These are phyloP conservation scores for Sporothrix pseudoabietina DNA, from an alignment of 2,329 filamentous ascomycete species.

Conservation along the genomic window DNA sequence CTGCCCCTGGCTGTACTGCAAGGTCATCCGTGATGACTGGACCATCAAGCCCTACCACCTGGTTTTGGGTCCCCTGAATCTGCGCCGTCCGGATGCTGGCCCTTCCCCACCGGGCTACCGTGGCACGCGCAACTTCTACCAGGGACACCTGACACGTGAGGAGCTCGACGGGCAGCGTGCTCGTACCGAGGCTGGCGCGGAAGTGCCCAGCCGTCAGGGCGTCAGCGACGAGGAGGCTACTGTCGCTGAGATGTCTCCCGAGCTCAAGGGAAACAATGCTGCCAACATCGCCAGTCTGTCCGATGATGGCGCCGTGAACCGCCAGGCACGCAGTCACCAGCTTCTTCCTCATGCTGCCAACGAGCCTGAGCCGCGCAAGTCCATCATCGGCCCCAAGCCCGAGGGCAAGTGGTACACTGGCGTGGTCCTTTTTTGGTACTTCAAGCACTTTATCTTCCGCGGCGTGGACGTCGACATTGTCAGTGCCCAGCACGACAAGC, in stretches of 20 bases:
- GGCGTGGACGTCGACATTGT: slow-evolving; percentile 52
- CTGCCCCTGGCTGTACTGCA: slow-evolving; percentile 60
- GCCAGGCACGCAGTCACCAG: neutral
- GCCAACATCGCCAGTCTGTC: neutral
- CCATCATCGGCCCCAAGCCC: slow-evolving; percentile 46
- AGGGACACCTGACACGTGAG: slow-evolving; percentile 57
- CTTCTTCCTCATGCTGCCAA: neutral
- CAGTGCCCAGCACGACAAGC: slow-evolving; percentile 41
- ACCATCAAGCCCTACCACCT: slow-evolving; percentile 59
- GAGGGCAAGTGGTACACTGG: slow-evolving; percentile 49
- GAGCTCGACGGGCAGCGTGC: slow-evolving; percentile 46
- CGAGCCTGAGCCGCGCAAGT: slow-evolving; percentile 25
- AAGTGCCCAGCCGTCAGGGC: neutral
- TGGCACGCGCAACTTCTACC: slow-evolving; percentile 58
- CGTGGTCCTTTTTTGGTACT: slow-evolving; percentile 48
- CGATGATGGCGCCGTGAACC: neutral
- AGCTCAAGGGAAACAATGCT: slow-evolving; percentile 16
- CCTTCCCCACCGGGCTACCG: slow-evolving; percentile 48
- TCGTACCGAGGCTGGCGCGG: slow-evolving; percentile 25
- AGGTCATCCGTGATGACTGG: slow-evolving; percentile 63
- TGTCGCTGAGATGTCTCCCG: neutral
- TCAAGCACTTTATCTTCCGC: slow-evolving; percentile 51
- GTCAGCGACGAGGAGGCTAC: slow-evolving; percentile 33
- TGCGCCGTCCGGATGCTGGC: slow-evolving; percentile 47
- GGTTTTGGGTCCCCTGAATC: slow-evolving; percentile 55